Percentiles rank a stretch among this genome's conserved stretches.
Conservation (phyloP, 371 early-diverging fungal genomes). For the Coemansia sp. region DNA sequence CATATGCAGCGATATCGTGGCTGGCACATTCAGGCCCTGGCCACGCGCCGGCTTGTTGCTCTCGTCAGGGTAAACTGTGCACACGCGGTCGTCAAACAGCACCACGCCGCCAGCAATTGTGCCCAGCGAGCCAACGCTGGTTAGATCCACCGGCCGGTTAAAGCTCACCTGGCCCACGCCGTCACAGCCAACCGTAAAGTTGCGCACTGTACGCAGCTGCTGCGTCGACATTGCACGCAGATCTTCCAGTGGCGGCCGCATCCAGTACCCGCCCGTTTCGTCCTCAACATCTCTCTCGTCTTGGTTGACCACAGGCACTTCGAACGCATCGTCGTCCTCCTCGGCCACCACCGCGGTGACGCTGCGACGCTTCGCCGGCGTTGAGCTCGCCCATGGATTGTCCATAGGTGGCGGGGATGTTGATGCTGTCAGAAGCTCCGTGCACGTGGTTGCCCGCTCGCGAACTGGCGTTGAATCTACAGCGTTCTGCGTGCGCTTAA, state of each 20-base stretch:
- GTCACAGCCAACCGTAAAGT: constrained; percentile 71
- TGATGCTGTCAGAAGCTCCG: not conserved
- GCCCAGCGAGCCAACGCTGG: constrained; percentile 59
- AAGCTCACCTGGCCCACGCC: constrained; percentile 79
- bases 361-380: not conserved
- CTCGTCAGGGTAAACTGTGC: constrained; percentile 84
- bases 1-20: constrained; percentile 70
- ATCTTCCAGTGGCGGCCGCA: constrained; percentile 63
- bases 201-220: constrained; percentile 69
- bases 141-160: constrained; percentile 79
- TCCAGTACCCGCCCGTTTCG: constrained; percentile 61
- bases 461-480: constrained; percentile 49
- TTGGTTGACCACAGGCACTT: constrained; percentile 7
- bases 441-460: constrained; percentile 31
- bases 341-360: not conserved
- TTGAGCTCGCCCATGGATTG: constrained; percentile 13
- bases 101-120: constrained; percentile 83
- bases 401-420: constrained; percentile 15
- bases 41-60: constrained; percentile 78
- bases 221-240: constrained; percentile 61
- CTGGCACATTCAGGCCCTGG: constrained; percentile 84
- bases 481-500: constrained; percentile 11
- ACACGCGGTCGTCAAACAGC: constrained; percentile 64
- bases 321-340: not conserved
- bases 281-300: constrained; percentile 16